Base-by-base conservation (phyloP, 1,139 yeast genomes). In the Eremothecium sinecaudum region DNA sequence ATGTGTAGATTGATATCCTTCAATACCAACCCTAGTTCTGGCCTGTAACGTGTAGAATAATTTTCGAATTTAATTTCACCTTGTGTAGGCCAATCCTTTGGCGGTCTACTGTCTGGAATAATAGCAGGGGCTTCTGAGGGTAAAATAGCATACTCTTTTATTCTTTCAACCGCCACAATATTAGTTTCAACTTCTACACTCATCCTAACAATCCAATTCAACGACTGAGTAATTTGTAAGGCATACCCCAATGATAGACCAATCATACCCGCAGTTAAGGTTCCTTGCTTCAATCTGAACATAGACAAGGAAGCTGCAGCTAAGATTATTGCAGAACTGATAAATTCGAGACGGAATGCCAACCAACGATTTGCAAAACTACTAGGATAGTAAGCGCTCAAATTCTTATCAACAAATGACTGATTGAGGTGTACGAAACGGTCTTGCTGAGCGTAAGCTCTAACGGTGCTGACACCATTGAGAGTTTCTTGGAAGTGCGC, bases 141-240 rank as follows among this genome's bases (percentile, higher is more conserved):
- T 47, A 90, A 67, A 26, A 63, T 58, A 12, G 94, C 73, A 59
- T 90, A 90, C 59, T 90, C 97, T 60, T 82, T 66, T 38, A 87
- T 79, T 67, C 98, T 79, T 63, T 90, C 98, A 28, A 90, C 97
- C 5, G 94, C 82, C 30, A 90, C 97, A 63, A 90, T 87, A 58
- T 87, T 87, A 9, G 96, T 84, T 57, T 90, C 98, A 34, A 90
- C 94, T 51, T 87, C 97, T 36, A 87, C 97, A 0, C 95, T 84
- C 97, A 87, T 87, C 62, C 97, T 72, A 22, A 90, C 96, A 59
- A 87, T 84, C 97, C 97, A 87, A 61, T 87, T 87, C 61, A 90
- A 71, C 0, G 94, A 71, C 61, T 87, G 96, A 0, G 97, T 90
- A 41, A 86, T 72, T 59, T 86, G 94, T 46, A 90, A 69, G 3